Evolutionary conservation across 2,329 filamentous ascomycete genomes (phyloP).

Genomic region (Nothophaeocryptopus gaeumannii): DNA sequence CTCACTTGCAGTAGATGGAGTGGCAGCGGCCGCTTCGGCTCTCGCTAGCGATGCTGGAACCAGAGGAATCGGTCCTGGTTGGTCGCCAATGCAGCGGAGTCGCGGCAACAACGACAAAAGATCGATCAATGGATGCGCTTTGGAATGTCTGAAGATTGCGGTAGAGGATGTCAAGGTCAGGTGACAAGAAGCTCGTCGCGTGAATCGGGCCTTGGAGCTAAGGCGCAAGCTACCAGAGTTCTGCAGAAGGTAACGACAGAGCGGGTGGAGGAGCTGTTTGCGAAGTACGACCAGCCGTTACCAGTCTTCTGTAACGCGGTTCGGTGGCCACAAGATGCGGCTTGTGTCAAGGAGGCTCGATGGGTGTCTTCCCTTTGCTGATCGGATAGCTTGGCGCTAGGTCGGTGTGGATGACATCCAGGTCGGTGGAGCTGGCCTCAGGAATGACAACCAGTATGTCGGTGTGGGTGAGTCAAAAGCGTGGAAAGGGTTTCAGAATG

Average conservation of each 20-base stretch:
- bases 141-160: constrained; percentile 18
- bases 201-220: constrained; percentile 18
- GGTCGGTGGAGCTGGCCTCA: constrained; percentile 29
- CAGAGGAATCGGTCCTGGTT: constrained; percentile 19
- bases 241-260: constrained; percentile 3
- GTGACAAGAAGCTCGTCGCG: constrained; percentile 23
- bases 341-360: constrained; percentile 25
- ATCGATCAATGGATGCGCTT: constrained; percentile 18
- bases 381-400: constrained; percentile 24
- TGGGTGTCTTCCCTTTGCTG: constrained; percentile 19
- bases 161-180: constrained; percentile 16
- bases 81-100: constrained; percentile 23
- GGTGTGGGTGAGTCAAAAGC: constrained; percentile 30
- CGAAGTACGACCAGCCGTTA: constrained; percentile 24
- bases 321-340: constrained; percentile 24
- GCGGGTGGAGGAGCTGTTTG: constrained; percentile 19
- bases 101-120: constrained; percentile 20
- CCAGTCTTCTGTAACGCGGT: constrained; percentile 26
- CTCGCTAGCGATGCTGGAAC: constrained; percentile 21
- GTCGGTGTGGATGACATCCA: constrained; percentile 29
- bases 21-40: constrained; percentile 20
- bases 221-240: constrained; percentile 21
- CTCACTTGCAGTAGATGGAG: constrained; percentile 24
- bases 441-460: constrained; percentile 29
- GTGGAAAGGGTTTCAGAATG: constrained; percentile 24